Conservation (phyloP, 2,329 filamentous ascomycete species). For the Fusarium palustre region DNA sequence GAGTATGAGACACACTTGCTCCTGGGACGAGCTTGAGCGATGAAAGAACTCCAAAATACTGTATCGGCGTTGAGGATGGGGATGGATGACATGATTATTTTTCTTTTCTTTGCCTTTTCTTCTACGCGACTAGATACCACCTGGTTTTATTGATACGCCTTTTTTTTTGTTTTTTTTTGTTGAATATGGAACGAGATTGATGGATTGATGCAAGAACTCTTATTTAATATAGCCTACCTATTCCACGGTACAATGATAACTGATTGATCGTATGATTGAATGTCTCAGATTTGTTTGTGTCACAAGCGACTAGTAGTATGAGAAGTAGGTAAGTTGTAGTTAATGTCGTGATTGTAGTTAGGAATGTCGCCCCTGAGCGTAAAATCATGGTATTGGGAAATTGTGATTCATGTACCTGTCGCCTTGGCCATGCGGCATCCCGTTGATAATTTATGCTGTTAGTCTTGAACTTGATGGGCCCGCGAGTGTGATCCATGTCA, state of each 20-base stretch:
- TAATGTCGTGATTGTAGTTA: background rate
- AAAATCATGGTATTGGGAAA: background rate
- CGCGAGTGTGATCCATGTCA: background rate
- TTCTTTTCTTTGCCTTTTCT: constrained; percentile 23
- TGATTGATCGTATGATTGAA: background rate
- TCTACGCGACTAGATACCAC: constrained; percentile 43
- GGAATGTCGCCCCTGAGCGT: background rate
- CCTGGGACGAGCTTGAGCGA: background rate
- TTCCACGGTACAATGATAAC: constrained; percentile 9
- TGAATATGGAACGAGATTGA: constrained; percentile 20
- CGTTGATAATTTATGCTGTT: background rate
- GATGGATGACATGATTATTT: constrained; percentile 16
- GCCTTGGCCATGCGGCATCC: background rate
- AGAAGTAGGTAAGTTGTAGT: background rate
- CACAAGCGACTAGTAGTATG: background rate
- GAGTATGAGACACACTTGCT: background rate
- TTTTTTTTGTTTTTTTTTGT: background rate
- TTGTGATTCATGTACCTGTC: no score
- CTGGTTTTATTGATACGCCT: constrained; percentile 31
- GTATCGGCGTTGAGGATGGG: constrained; percentile 26
- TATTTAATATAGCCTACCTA: constrained; percentile 11
- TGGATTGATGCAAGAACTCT: constrained; percentile 1
- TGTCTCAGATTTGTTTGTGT: background rate
- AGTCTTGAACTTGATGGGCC: background rate
- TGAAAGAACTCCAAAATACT: constrained; percentile 7